Evolutionary conservation across 2,329 filamentous ascomycete genomes (phyloP), one percentile per base, ranked within the genome.

Genomic region (Scedosporium dehoogii): DNA sequence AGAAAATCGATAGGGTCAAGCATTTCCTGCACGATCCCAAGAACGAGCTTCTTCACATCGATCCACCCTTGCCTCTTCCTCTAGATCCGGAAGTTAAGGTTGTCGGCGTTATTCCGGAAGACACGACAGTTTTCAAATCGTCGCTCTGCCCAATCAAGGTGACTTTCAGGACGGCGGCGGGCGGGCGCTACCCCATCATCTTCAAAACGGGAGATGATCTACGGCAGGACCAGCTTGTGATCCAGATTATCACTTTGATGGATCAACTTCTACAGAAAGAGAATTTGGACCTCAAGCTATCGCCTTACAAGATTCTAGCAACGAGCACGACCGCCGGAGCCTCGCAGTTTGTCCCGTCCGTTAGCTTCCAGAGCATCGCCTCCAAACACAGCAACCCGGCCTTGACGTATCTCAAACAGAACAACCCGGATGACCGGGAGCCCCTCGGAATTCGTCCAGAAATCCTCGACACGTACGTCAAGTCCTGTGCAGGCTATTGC

Each of bases 121-220:
- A 97, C 65, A 89, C 90, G 25, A 88, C 88, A 59, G 92, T 99
- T 23, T 96, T 99, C 79, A 99, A 97, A 72, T 99, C 94, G 1
- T 94, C 92, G 0, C 77, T 99, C 7, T 92, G 91, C 53, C 94
- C 94, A 0, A 88, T 99, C 64, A 91, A 94, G 68, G 86, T 97
- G 64, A 90, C 90, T 9, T 97, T 97, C 77, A 92, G 89, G 70
- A 96, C 92, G 0, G 81, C 84, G 0, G 84, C 84, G 2, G 90
- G 90, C 6, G 83, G 82, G 46, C 89, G 87, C 64, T 99, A 97
- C 71, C 89, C 93, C 9, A 89, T 99, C 66, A 89, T 97, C 61
- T 99, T 99, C 84, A 99, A 99, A 74, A 92, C 92, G 1, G 94
- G 94, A 42, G 94, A 99, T 71, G 94, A 99, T 72, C 80, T 99